phyloP scores from a whole-genome alignment of 352 stramenopile species.

The Pythium phragmitis region DNA sequence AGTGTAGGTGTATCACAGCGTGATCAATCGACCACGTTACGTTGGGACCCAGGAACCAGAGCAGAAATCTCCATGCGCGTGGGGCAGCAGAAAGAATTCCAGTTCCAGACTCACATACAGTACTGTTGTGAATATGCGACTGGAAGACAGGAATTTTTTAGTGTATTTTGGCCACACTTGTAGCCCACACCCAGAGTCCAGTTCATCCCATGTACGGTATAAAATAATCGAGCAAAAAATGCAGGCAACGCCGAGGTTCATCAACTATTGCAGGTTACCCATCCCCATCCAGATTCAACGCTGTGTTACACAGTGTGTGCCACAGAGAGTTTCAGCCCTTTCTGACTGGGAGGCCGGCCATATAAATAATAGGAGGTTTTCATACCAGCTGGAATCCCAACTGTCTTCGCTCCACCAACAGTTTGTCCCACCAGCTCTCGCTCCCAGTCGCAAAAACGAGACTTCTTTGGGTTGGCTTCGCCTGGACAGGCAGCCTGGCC shows the following conservation, averaged over 20 bases:
- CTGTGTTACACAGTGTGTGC: neutral
- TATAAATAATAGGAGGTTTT: constrained; percentile 19
- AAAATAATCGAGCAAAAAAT: constrained; percentile 17
- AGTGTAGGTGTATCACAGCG: neutral
- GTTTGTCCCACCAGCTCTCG: constrained; percentile 22
- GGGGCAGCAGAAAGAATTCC: too few species aligned
- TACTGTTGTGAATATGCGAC: too few species aligned
- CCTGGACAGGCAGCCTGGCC: too few species aligned
- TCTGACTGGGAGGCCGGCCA: neutral
- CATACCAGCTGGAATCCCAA: neutral
- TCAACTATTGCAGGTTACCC: constrained; percentile 6
- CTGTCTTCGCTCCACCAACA: constrained; percentile 23
- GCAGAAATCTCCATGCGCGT: neutral
- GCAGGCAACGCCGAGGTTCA: constrained; percentile 17
- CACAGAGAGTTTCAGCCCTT: neutral
- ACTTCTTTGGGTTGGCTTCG: neutral
- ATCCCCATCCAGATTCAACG: constrained; percentile 14
- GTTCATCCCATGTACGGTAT: too few species aligned
- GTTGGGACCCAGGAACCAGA: neutral
- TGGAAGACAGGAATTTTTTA: too few species aligned
- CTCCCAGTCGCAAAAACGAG: constrained; percentile 10
- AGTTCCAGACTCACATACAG: too few species aligned
- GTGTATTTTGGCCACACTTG: too few species aligned
- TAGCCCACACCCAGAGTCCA: too few species aligned
- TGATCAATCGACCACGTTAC: neutral